phyloP scores from a whole-genome alignment of 495 filamentous ascomycete genomes.

The Amphirosellinia nigrospora region DNA sequence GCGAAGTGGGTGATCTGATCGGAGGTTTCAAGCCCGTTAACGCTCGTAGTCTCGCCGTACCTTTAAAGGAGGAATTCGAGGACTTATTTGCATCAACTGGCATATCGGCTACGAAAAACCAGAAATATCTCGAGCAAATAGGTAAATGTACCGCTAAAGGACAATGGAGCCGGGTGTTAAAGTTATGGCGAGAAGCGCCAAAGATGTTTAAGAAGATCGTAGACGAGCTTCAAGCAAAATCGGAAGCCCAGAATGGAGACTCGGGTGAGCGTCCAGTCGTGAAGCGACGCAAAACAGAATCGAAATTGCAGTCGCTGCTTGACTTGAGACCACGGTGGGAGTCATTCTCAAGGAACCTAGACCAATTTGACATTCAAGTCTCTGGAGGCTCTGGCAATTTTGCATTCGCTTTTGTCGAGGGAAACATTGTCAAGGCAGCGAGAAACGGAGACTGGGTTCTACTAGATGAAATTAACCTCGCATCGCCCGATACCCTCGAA shows the following conservation, averaged over 20 bases:
- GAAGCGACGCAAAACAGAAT: conserved; percentile 84
- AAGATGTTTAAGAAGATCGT: conserved; percentile 81
- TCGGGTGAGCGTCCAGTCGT: conserved; percentile 64
- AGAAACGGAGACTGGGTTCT: conserved; percentile 97
- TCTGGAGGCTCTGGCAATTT: conserved; percentile 79
- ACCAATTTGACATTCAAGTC: conserved; percentile 80
- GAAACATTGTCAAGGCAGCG: conserved; percentile 89
- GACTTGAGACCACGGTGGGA: conserved; percentile 79
- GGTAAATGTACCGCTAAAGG: conserved; percentile 77
- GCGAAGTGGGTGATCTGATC: conserved; percentile 89
- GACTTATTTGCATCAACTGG: conserved; percentile 80
- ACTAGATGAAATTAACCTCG: conserved; percentile 97
- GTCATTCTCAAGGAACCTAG: conserved; percentile 74
- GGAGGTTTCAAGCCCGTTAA: conserved; percentile 97
- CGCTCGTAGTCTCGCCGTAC: conserved; percentile 83
- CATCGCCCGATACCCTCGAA: conserved; percentile 91
- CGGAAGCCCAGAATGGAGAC: conserved; percentile 42
- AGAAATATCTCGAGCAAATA: conserved; percentile 79
- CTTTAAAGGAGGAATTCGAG: conserved; percentile 91
- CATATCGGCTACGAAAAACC: conserved; percentile 85
- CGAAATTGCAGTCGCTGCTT: conserved; percentile 62
- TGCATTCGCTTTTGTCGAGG: conserved; percentile 94
- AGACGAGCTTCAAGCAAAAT: conserved; percentile 50
- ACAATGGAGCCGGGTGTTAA: conserved; percentile 83
- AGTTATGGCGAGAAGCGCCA: conserved; percentile 86